Conservation (phyloP, 2,329 filamentous ascomycete species). For the Pseudogymnoascus sp. region DNA sequence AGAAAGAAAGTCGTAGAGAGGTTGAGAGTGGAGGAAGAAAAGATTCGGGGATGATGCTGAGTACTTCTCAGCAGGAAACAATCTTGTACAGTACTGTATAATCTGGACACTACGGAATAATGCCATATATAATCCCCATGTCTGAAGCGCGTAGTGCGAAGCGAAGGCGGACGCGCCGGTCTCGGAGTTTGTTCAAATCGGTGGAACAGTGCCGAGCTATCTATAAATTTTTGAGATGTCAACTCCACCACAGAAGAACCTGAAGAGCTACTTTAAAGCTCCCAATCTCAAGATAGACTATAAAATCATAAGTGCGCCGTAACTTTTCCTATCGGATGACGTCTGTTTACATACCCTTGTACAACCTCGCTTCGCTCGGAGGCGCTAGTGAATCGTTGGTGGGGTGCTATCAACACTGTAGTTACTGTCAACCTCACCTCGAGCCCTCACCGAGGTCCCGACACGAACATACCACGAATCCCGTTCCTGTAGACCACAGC, state of each 20-base stretch:
- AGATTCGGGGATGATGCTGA: constrained; percentile 11
- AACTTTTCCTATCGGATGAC: not conserved
- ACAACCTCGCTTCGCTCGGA: constrained; percentile 6
- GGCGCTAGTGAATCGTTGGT: constrained; percentile 7
- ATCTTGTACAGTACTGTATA: not conserved
- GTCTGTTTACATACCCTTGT: constrained; percentile 4
- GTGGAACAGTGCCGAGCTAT: not conserved
- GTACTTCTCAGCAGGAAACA: not conserved
- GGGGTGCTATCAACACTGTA: constrained; percentile 3
- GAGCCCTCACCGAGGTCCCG: constrained; percentile 6
- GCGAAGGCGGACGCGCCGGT: not conserved
- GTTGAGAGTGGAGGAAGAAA: constrained; percentile 43
- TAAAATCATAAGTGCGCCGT: not conserved
- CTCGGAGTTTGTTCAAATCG: not conserved
- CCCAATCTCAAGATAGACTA: not conserved
- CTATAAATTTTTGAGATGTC: not conserved
- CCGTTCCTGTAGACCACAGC: not conserved
- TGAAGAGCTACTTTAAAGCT: not conserved
- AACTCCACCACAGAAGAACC: not conserved
- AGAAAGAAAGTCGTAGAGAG: constrained; percentile 45
- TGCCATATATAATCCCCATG: not conserved
- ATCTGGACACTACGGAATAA: not conserved
- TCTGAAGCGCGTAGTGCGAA: not conserved
- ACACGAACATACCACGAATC: constrained; percentile 2
- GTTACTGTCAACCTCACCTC: constrained; percentile 3